Evolutionary conservation across 2,329 filamentous ascomycete genomes (phyloP), one percentile per base, ranked within the genome.

Genomic region (Apiospora saccharicola): DNA sequence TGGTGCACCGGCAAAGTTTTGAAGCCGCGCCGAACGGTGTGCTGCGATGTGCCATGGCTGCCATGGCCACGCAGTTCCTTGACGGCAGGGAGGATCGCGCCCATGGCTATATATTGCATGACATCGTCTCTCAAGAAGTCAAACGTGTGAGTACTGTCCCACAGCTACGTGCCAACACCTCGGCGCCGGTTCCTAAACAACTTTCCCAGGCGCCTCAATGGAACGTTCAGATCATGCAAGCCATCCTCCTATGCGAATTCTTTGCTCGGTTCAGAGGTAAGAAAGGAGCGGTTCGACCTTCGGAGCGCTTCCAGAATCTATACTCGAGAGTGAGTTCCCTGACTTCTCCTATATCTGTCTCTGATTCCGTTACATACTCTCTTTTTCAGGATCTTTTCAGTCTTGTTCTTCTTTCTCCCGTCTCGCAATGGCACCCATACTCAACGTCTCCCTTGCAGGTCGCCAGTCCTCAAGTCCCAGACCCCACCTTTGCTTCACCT

Each of bases 191-290:
- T 57, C 68, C 69, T 51, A 73, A 68, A 44, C 46, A 61, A 8
- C 64, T 41, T 37, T 71, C 26, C 57, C 74, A 89, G 86, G 82
- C 83, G 72, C 82, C 83, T n/a, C 81, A 84, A 68, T 88, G 86
- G 86, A 82, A 83, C 74, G 78, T 88, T 71, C 81, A 85, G 71
- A 81, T 85, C 77, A 87, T 88, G 85, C 87, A 90, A 79, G 81
- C 87, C 26, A 84, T 89, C 76, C 78, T 88, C 75, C 82, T 89
- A 26, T 89, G 86, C 81, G 88, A 90, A 79, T 84, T 86, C 77
- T 89, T 88, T 76, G 81, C 86, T 69, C 85, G 87, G 72, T 90
- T 90, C 79, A 83, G 88, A 73, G 88, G 88, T 77, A 84, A 84
- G 75, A 86, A 85, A 80, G 83, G 84, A 51, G 82, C 83, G 53